phyloP scores from a whole-genome alignment of 1,284 basidiomycete species.

The Peniophora sp. region DNA sequence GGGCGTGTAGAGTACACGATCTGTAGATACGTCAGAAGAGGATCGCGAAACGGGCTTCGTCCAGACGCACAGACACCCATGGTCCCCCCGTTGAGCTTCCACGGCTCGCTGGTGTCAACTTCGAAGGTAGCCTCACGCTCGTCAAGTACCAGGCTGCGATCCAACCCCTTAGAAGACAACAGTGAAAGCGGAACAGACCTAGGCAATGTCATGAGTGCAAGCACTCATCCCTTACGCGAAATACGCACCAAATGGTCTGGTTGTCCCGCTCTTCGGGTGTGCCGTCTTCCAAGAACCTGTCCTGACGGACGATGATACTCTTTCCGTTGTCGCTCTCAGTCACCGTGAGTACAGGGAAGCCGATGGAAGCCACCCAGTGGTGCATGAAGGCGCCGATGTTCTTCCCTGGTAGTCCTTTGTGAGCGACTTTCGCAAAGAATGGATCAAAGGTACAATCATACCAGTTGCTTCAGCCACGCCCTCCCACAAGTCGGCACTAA shows the following conservation, averaged over 20 bases:
- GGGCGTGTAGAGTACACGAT: constrained; percentile 83
- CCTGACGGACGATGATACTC: constrained; percentile 70
- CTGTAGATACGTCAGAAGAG: constrained; percentile 25
- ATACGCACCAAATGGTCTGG: constrained; percentile 70
- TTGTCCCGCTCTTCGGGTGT: constrained; percentile 78
- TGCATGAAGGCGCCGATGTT: constrained; percentile 84
- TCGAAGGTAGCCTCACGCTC: constrained; percentile 65
- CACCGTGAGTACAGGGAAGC: constrained; percentile 86
- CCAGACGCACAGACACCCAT: constrained; percentile 79
- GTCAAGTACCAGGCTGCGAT: constrained; percentile 63
- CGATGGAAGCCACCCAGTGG: constrained; percentile 75
- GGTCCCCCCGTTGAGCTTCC: constrained; percentile 88
- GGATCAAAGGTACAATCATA: constrained; percentile 11
- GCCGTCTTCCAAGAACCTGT: constrained; percentile 89
- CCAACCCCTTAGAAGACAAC: constrained; percentile 53
- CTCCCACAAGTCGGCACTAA: constrained; percentile 86
- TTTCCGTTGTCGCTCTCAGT: constrained; percentile 60
- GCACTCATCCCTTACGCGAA: background rate
- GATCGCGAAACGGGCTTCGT: background rate
- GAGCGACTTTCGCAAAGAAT: background rate
- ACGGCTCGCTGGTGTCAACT: constrained; percentile 64
- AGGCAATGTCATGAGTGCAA: background rate
- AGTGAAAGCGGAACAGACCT: constrained; percentile 81
- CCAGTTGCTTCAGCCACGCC: constrained; percentile 77
- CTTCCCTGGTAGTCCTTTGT: constrained; percentile 34